Conservation (phyloP, 805 yeast genomes). For the Sungouiozyma ichnusensis region DNA sequence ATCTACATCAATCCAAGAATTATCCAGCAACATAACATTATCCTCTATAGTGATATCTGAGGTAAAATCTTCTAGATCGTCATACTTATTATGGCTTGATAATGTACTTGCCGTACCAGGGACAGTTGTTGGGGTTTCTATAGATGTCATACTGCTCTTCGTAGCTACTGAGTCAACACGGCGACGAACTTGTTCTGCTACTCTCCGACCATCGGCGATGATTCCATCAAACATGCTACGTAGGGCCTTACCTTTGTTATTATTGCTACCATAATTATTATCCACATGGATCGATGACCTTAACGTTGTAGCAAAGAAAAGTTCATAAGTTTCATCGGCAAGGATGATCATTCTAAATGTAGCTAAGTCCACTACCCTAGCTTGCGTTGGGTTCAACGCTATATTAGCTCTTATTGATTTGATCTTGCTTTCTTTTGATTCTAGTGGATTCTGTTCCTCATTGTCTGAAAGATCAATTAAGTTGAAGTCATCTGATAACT, state of each 20-base stretch:
- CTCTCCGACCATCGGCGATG: constrained; percentile 84
- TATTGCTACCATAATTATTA: constrained; percentile 36
- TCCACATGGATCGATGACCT: constrained; percentile 59
- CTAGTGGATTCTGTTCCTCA: constrained; percentile 19
- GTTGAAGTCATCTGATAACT: constrained; percentile 30
- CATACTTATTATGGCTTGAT: constrained; percentile 14
- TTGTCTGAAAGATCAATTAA: constrained; percentile 37
- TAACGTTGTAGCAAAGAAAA: constrained; percentile 63
- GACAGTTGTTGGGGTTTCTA: constrained; percentile 6
- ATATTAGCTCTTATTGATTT: constrained; percentile 50
- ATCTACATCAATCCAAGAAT: constrained; percentile 23
- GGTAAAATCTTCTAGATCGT: constrained; percentile 26
- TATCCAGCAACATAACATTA: constrained; percentile 19
- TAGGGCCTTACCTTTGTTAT: constrained; percentile 45
- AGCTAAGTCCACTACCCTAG: constrained; percentile 65
- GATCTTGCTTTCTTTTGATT: constrained; percentile 11
- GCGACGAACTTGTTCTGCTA: constrained; percentile 80
- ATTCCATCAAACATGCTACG: constrained; percentile 86
- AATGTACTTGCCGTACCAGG: constrained; percentile 2
- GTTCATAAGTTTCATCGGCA: constrained; percentile 89
- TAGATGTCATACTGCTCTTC: constrained; percentile 14
- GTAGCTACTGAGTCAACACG: constrained; percentile 67
- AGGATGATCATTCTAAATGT: constrained; percentile 90
- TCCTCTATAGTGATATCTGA: constrained; percentile 17
- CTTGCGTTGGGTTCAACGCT: constrained; percentile 72